A percentile compares a stretch with the other conserved stretches of the same genome.
phyloP scores from a whole-genome alignment of 495 filamentous ascomycete species.

The Paragyromitra xinjiangensis region DNA sequence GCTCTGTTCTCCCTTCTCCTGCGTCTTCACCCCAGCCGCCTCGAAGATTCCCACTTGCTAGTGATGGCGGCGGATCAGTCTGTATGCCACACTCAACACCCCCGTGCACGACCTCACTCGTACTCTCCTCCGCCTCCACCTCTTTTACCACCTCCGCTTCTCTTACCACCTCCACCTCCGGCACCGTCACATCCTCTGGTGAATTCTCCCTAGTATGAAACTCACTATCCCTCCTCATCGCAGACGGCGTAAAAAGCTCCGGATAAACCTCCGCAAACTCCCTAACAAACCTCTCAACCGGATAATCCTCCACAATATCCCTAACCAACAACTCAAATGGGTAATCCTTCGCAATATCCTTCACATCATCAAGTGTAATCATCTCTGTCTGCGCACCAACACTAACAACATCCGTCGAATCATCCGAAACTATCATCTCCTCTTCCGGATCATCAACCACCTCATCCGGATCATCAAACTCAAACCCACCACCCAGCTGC shows the following conservation, averaged over 20 bases:
- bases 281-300: constrained; percentile 1
- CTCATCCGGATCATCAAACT: constrained; percentile 1
- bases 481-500: not conserved
- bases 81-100: not conserved
- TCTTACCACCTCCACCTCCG: not conserved
- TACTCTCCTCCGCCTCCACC: not conserved
- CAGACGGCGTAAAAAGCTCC: not conserved
- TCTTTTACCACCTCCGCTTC: not conserved
- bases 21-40: constrained; percentile 7
- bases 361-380: not conserved
- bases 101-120: not conserved
- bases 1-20: not conserved
- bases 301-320: constrained; percentile 25
- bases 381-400: not conserved
- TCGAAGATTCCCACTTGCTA: not conserved
- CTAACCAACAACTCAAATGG: constrained; percentile 12
- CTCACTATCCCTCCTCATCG: not conserved
- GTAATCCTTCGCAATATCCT: constrained; percentile 22
- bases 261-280: constrained; percentile 22
- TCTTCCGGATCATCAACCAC: not conserved
- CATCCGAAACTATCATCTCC: not conserved
- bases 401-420: not conserved
- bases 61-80: not conserved
- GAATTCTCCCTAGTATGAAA: not conserved
- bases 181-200: not conserved